These are phyloP conservation scores for Ananas comosus DNA, from an alignment of 176 grass and related monocot species.

Conservation along the genomic window DNA sequence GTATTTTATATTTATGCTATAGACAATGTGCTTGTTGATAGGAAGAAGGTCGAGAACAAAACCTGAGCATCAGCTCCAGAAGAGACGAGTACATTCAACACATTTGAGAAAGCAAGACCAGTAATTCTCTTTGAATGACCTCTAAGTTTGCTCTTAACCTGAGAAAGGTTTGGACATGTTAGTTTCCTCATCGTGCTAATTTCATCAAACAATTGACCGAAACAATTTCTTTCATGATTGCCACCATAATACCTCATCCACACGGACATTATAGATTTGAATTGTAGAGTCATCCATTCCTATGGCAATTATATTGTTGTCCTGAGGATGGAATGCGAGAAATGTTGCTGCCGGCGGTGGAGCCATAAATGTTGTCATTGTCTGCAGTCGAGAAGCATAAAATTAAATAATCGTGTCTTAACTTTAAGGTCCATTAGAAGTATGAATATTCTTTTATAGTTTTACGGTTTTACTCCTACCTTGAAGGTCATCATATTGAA, in stretches of 20 bases:
- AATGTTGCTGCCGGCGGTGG: slow-evolving; percentile 92
- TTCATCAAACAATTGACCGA: slow-evolving; percentile 11
- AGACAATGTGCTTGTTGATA: neutral
- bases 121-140: slow-evolving; percentile 98
- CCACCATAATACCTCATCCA: slow-evolving; percentile 66
- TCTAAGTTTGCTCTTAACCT: slow-evolving; percentile 98
- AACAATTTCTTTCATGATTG: neutral
- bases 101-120: slow-evolving; percentile 94
- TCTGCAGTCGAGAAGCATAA: slow-evolving; percentile 30
- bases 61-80: slow-evolving; percentile 98
- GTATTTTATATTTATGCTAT: neutral
- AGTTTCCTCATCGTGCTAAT: neutral
- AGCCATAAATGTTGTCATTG: slow-evolving; percentile 98
- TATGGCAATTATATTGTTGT: slow-evolving; percentile 99
- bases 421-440: neutral
- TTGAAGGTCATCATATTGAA: slow-evolving; percentile 18
- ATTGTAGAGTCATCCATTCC: slow-evolving; percentile 99
- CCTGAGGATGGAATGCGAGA: slow-evolving; percentile 97
- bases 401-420: neutral
- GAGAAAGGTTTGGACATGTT: slow-evolving; percentile 8
- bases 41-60: slow-evolving; percentile 21
- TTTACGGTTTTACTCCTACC: neutral
- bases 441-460: neutral
- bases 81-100: slow-evolving; percentile 77
- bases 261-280: slow-evolving; percentile 97